Base-by-base conservation (phyloP, 2,329 filamentous ascomycete species). In the Xylariaceae sp. region DNA sequence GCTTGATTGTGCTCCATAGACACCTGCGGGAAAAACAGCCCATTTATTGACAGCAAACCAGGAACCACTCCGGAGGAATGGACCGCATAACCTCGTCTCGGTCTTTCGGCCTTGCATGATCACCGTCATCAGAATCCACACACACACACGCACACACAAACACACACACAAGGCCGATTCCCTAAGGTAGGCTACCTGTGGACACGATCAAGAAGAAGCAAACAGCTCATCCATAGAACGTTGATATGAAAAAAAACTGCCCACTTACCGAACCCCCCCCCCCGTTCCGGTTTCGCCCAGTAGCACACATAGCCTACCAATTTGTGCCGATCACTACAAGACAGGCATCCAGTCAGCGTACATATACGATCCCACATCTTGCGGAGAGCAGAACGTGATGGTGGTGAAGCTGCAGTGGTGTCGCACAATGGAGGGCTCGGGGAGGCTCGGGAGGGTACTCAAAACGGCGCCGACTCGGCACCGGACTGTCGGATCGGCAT, bases 401-500 rank as follows among this genome's bases (percentile, higher is more conserved):
- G 35, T 44, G 40, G 35, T 32, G 33, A 36, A 42, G 36, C 15
- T 35, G 5, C 38, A 43, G 12, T 9, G 19, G 40, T 44, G 40
- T 27, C 12, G 31, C 35, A 44, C 31, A 9, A 43, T 17, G 33
- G 10, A 27, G 4, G 22, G 22, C 22, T 27, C 22, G 22, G 22
- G 22, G 4, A 27, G 4, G 7, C 22, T 27, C 22, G 22, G 22
- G 22, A 27, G 22, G 4, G 22, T 38, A 38, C 35, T 38, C 10
- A 5, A 38, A 14, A 38, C 35, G 12, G 10, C 35, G 12, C 15
- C 35, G 12, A 38, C 39, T 49, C 7, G 52, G 33, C 44, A 42
- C 53, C 53, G 50, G 38, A 42, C 50, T 48, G 50, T 53, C 47
- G 53, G 50, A 53, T 53, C 38, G 15, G 19, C 19, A 39, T 38